These are phyloP conservation scores for Parietaria judaica DNA, from an alignment of 306 rosid species.

Conservation along the genomic window DNA sequence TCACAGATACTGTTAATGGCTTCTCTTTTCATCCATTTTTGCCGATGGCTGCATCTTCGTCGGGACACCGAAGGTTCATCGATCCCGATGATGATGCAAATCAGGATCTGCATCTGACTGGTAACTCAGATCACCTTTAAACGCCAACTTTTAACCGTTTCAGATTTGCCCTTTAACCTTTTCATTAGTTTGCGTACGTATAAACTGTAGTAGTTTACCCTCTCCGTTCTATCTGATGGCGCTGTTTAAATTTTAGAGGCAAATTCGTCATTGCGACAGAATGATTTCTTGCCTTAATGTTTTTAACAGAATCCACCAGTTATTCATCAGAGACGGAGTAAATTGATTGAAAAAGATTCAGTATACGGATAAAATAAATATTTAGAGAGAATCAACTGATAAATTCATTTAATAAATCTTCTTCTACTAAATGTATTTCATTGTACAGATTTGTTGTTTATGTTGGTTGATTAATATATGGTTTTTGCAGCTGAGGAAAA, in stretches of 20 bases:
- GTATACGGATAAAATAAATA: too few relatives aligned
- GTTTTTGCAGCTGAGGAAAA: conserved; percentile 56
- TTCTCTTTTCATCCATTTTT: conserved; percentile 90
- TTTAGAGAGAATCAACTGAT: too few relatives aligned
- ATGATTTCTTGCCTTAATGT: background rate
- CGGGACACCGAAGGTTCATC: conserved; percentile 84
- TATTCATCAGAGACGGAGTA: too few relatives aligned
- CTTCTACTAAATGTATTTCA: too few relatives aligned
- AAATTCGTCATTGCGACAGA: background rate
- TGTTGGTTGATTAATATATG: background rate
- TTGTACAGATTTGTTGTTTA: background rate
- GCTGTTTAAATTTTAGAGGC: too few relatives aligned
- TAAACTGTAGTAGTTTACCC: too few relatives aligned
- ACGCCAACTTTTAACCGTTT: too few relatives aligned
- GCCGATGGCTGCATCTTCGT: conserved; percentile 72
- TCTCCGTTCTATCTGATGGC: background rate
- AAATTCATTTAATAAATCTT: too few relatives aligned
- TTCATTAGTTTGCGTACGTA: too few relatives aligned
- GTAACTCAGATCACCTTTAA: conserved; percentile 36
- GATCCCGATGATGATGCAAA: conserved; percentile 59
- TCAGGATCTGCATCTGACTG: conserved; percentile 49
- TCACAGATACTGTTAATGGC: conserved; percentile 75
- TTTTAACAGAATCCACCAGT: background rate
- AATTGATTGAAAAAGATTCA: too few relatives aligned
- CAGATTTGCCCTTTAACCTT: too few relatives aligned